Evolutionary conservation across 208 protist genomes (phyloP).

Genomic region (Trypanosoma mega): DNA sequence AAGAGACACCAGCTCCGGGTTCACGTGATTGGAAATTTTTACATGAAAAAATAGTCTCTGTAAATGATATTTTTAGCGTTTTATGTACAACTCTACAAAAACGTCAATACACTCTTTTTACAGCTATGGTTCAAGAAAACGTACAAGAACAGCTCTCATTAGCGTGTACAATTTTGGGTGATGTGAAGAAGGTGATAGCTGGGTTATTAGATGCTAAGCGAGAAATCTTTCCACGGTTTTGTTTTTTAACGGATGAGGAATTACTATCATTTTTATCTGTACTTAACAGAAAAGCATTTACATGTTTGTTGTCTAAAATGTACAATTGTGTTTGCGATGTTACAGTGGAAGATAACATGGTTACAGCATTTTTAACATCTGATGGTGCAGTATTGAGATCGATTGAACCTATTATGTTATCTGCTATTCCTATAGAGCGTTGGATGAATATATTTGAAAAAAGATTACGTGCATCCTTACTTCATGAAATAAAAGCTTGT

Average conservation of each 20-base stretch:
- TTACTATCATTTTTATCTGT: slow-evolving; percentile 80
- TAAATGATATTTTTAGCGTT: slow-evolving; percentile 28
- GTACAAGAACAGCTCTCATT: slow-evolving; percentile 86
- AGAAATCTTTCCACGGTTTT: slow-evolving; percentile 90
- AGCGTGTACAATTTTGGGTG: slow-evolving; percentile 85
- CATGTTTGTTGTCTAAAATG: slow-evolving; percentile 58
- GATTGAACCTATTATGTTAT: slow-evolving; percentile 33
- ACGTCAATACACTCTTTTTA: slow-evolving; percentile 89
- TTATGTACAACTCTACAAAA: slow-evolving; percentile 46
- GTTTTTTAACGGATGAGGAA: slow-evolving; percentile 89
- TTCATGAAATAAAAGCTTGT: slow-evolving; percentile 44
- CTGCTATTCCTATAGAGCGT: slow-evolving; percentile 39
- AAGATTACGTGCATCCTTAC: slow-evolving; percentile 49
- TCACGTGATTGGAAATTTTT: slow-evolving; percentile 32
- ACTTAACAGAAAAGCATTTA: slow-evolving; percentile 36
- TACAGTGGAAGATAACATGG: slow-evolving; percentile 31
- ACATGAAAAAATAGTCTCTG: slow-evolving; percentile 22
- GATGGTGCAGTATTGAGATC: slow-evolving; percentile 55
- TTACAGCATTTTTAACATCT: slow-evolving; percentile 44
- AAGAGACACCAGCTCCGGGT: slow-evolving; percentile 2
- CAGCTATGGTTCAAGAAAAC: slow-evolving; percentile 89
- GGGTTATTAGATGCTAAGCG: slow-evolving; percentile 93
- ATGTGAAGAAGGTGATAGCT: slow-evolving; percentile 86
- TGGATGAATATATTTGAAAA: slow-evolving; percentile 77
- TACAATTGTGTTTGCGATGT: slow-evolving; percentile 55